Percentiles rank a stretch among this genome's conserved stretches.
Evolutionary conservation across 2,329 filamentous ascomycete species (phyloP).

Genomic region (Stenocarpella maydis): DNA sequence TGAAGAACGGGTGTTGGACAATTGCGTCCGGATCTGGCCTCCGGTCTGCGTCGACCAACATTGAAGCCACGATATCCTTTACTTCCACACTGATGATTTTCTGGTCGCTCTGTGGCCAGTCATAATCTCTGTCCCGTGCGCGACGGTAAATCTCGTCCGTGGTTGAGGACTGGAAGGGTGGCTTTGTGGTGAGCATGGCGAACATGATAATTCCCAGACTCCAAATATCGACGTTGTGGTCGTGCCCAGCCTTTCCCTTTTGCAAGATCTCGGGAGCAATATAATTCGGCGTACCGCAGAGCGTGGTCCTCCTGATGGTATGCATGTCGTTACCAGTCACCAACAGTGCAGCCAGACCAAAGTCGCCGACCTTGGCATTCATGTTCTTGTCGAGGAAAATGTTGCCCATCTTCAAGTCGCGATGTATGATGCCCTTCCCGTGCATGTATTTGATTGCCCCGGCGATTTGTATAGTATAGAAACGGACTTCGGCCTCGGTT

Average conservation of each 20-base stretch:
- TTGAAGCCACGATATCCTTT: constrained; percentile 78
- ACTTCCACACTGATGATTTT: constrained; percentile 79
- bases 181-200: constrained; percentile 95
- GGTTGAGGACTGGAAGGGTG: constrained; percentile 92
- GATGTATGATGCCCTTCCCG: constrained; percentile 92
- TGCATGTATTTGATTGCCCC: constrained; percentile 99
- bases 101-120: constrained; percentile 75
- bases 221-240: constrained; percentile 99
- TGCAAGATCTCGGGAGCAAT: constrained; percentile 96
- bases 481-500: constrained; percentile 91
- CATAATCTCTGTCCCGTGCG: constrained; percentile 76
- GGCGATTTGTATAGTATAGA: constrained; percentile 93
- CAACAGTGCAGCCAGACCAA: constrained; percentile 90
- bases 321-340: constrained; percentile 91
- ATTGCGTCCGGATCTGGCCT: constrained; percentile 80
- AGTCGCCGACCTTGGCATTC: constrained; percentile 98
- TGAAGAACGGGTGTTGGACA: constrained; percentile 82
- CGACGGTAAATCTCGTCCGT: constrained; percentile 85
- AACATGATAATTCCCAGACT: constrained; percentile 98
- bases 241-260: constrained; percentile 92
- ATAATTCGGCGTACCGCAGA: constrained; percentile 98
- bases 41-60: constrained; percentile 78
- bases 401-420: constrained; percentile 97
- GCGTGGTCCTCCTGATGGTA: constrained; percentile 84
- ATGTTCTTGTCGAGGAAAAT: constrained; percentile 93